Evolutionary conservation across 2,329 filamentous ascomycete species (phyloP), one percentile per base, ranked within the genome.

Genomic region (Fusarium albidum): DNA sequence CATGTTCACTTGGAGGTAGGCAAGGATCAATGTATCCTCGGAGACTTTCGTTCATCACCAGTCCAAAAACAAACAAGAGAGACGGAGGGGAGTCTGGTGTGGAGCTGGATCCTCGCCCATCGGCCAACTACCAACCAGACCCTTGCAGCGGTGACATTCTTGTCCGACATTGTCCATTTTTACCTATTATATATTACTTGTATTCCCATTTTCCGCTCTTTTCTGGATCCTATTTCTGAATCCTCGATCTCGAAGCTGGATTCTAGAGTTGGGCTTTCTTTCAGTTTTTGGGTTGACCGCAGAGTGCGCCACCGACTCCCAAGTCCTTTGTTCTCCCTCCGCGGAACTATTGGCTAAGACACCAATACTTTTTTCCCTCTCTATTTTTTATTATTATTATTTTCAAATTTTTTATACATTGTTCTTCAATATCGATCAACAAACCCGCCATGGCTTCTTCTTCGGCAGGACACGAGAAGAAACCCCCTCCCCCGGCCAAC

Each of bases 71-170:
- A 21, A 21, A 21, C 4, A 21, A 21, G 7, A 21, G 21, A 21
- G 21, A 21, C 21, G 21, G 21, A 33, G 42, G 31, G n/a, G 42
- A 34, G n/a, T 15, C 25, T 25, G 25, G 32, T 40, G 55, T 57
- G 55, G 55, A 57, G 55, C 42, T 48, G 14, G 34, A 47, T 26
- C 21, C 33, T 28, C 21, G 33, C 14, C 21, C 40, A 55, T 52
- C 40, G 48, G 25, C 33, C 39, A 43, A 38, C 44, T 28, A 31
- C 33, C 38, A 40, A 14, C 14, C 15, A 17, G 9, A 44, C 29
- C 52, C 48, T 57, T 52, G 55, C 42, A 47, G 41, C 47, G 48
- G 55, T 52, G 47, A 48, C 38, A 43, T 47, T 37, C 52, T 57
- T 50, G 14, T 35, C 40, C 35, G 32, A 28, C 40, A 14, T 45